Conservation (phyloP, 768 basidiomycete species). For the Hygrocybe punicea region DNA sequence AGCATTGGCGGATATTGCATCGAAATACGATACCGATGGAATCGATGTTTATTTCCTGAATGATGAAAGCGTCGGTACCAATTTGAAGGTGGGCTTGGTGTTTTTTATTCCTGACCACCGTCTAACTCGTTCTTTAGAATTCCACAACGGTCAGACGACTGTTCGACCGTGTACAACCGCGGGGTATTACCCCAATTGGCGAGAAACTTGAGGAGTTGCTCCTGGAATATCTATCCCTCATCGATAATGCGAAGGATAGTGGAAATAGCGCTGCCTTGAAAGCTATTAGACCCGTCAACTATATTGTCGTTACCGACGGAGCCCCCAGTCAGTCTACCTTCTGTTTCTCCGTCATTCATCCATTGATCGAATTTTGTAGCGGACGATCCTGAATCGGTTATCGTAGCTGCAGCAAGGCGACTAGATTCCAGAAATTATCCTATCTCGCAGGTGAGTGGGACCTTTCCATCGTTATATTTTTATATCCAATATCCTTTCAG, state of each 20-base stretch:
- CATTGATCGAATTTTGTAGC: slow-evolving; percentile 28
- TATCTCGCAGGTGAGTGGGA: slow-evolving; percentile 44
- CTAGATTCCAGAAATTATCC: slow-evolving; percentile 53
- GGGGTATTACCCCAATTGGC: slow-evolving; percentile 46
- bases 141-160: slow-evolving; percentile 35
- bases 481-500: slow-evolving; percentile 27
- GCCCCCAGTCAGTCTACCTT: slow-evolving; percentile 44
- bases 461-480: background rate
- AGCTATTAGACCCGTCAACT: slow-evolving; percentile 53
- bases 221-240: slow-evolving; percentile 23
- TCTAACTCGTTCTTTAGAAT: slow-evolving; percentile 29
- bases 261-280: slow-evolving; percentile 21
- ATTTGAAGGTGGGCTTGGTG: slow-evolving; percentile 37
- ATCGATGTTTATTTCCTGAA: slow-evolving; percentile 65
- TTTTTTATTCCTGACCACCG: background rate
- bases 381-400: slow-evolving; percentile 50
- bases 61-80: slow-evolving; percentile 26
- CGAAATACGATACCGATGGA: slow-evolving; percentile 53
- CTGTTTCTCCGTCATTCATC: background rate
- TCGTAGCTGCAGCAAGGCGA: slow-evolving; percentile 45
- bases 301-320: slow-evolving; percentile 64
- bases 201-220: slow-evolving; percentile 34
- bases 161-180: slow-evolving; percentile 44
- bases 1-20: slow-evolving; percentile 46
- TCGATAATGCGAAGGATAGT: slow-evolving; percentile 29